These are phyloP conservation scores for Laguncularia racemosa DNA, from an alignment of 345 rosid species.

Conservation along the genomic window DNA sequence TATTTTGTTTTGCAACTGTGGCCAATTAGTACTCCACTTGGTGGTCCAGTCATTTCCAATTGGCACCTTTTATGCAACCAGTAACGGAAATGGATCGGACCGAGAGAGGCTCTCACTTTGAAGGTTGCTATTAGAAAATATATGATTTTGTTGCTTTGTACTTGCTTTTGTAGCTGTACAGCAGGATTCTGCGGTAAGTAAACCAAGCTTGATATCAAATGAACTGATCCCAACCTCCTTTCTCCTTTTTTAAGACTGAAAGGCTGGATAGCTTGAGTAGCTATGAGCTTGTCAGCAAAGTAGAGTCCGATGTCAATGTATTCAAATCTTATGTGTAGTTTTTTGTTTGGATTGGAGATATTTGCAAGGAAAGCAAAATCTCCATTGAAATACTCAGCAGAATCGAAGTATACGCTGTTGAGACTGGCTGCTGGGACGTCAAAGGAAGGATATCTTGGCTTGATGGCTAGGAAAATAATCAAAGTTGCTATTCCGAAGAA, in stretches of 20 bases:
- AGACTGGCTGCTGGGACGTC: slow-evolving; percentile 70
- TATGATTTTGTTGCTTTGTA: slow-evolving; percentile 42
- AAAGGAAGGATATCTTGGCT: slow-evolving; percentile 60
- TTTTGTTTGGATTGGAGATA: slow-evolving; percentile 74
- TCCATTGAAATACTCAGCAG: slow-evolving; percentile 74
- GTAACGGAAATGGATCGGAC: slow-evolving; percentile 64
- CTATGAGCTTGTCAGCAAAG: slow-evolving; percentile 50
- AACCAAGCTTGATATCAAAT: slow-evolving; percentile 66
- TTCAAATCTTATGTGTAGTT: slow-evolving; percentile 59
- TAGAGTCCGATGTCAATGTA: slow-evolving; percentile 48
- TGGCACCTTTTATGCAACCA: slow-evolving; percentile 74
- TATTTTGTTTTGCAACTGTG: slow-evolving; percentile 51
- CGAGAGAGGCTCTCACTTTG: slow-evolving; percentile 61
- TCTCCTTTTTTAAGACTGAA: slow-evolving; percentile 52
- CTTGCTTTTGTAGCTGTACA: slow-evolving; percentile 61
- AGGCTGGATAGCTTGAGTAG: slow-evolving; percentile 52
- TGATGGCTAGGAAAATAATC: slow-evolving; percentile 51
- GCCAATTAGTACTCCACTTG: slow-evolving; percentile 54
- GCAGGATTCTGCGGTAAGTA: slow-evolving; percentile 56
- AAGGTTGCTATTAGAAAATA: slow-evolving; percentile 61
- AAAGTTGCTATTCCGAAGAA: slow-evolving; percentile 71
- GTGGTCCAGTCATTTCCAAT: slow-evolving; percentile 63
- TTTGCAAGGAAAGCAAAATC: slow-evolving; percentile 58
- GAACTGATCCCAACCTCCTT: slow-evolving; percentile 46
- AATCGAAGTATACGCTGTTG: slow-evolving; percentile 66